Percentiles rank a stretch among this genome's conserved stretches.
Evolutionary conservation across 2,329 filamentous ascomycete genomes (phyloP).

Genomic region (Aspergillus tanneri): DNA sequence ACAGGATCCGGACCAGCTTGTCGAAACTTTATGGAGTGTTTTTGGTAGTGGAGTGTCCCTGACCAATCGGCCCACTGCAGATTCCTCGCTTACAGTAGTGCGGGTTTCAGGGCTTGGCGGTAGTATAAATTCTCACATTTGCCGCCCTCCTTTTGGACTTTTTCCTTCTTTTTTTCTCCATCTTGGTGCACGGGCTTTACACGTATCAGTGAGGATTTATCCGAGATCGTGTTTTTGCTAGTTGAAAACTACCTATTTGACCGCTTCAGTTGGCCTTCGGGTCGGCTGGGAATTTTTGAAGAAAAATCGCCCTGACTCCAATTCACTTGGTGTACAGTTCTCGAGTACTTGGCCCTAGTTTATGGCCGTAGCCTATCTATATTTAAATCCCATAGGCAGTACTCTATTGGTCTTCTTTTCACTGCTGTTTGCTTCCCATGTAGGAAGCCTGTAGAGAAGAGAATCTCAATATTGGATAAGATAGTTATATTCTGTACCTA

Average conservation of each 20-base stretch:
- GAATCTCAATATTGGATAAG: slow-evolving; percentile 9
- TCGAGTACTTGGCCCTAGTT: slow-evolving; percentile 11
- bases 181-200: slow-evolving; percentile 66
- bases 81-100: slow-evolving; percentile 33
- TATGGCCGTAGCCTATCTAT: background rate
- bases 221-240: slow-evolving; percentile 87
- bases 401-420: slow-evolving; percentile 38
- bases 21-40: too few species aligned
- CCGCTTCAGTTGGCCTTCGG: slow-evolving; percentile 70
- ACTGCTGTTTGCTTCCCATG: slow-evolving; percentile 36
- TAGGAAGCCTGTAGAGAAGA: slow-evolving; percentile 41
- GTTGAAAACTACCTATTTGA: slow-evolving; percentile 82
- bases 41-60: too few species aligned
- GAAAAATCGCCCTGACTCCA: slow-evolving; percentile 31
- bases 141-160: slow-evolving; percentile 18
- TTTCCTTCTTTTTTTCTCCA: slow-evolving; percentile 40
- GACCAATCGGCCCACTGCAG: slow-evolving; percentile 10
- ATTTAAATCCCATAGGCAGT: slow-evolving; percentile 2
- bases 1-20: too few species aligned
- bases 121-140: slow-evolving; percentile 21
- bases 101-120: slow-evolving; percentile 15
- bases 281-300: slow-evolving; percentile 80
- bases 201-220: slow-evolving; percentile 83
- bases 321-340: slow-evolving; percentile 19
- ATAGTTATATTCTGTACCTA: background rate